Evolutionary conservation across 179 eudicot genomes (phyloP), one percentile per base, ranked within the genome.

Genomic region (Amaranthus tricolor): DNA sequence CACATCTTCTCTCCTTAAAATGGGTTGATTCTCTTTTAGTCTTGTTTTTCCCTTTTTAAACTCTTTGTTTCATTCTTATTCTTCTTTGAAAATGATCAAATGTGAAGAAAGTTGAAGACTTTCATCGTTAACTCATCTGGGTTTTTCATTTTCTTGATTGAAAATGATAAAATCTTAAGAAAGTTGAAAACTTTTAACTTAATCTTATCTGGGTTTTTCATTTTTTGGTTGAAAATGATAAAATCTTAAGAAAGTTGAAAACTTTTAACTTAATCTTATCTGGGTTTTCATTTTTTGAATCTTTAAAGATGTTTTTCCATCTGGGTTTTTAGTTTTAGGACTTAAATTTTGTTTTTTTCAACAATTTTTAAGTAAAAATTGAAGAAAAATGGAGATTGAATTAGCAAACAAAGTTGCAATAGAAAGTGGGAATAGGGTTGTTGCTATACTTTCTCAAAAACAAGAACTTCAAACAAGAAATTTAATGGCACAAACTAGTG

Each of bases 391-490:
- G 87, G 85, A 82, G 77, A 86, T 88, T 74, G 97, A 91, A 84
- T 76, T 75, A 84, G 98, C 91, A 57, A 88, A 90, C 76, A 90
- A 81, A 82, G 88, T 84, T 31, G 97, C 97, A 19, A 85, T 94
- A 64, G 96, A 91, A 64, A 86, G 96, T 80, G 80, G 91, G 62
- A 83, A 90, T 74, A 88, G 86, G 68, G 89, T 87, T 17, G 44
- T 94, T 47, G 76, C 62, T 73, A 80, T 91, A 9, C 55, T 89
- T 40, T 72, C 79, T 73, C 87, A 89, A 53, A 84, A 87, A 62
- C 80, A 84, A 69, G 85, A 84, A 55, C 71, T 76, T 81, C 83
- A 85, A 68, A 66, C 53, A 61, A 82, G 76, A 75, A 84, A 85
- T 77, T 67, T 90, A 50, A 70, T 66, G 65, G 76, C 76, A 43